Percentiles rank a stretch among this genome's conserved stretches.
Conservation (phyloP, 2,329 filamentous ascomycete genomes). For the Exserohilum rostratum region DNA sequence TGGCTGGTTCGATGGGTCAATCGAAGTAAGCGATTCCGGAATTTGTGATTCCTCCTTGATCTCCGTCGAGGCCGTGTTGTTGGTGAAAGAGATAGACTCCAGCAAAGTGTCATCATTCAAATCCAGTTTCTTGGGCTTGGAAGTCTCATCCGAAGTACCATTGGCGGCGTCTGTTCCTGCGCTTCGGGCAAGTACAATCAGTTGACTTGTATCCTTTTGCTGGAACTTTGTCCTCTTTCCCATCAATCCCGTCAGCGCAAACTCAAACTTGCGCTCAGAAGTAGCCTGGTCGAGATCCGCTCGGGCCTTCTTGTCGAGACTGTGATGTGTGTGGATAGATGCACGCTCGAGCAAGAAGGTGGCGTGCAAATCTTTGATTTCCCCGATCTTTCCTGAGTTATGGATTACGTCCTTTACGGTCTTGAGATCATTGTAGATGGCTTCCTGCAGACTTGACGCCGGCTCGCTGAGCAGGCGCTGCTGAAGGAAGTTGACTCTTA, state of each 20-base stretch:
- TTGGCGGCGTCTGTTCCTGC: conserved; percentile 39
- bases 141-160: conserved; percentile 26
- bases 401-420: conserved; percentile 57
- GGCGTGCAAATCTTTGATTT: conserved; percentile 50
- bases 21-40: conserved; percentile 64
- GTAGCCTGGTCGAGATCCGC: conserved; percentile 73
- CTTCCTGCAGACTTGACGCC: conserved; percentile 64
- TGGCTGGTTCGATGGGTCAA: conserved; percentile 82
- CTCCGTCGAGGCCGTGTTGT: conserved; percentile 54
- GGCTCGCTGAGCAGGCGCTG: conserved; percentile 70
- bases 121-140: conserved; percentile 70
- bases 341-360: conserved; percentile 82
- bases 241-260: conserved; percentile 81
- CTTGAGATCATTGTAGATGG: conserved; percentile 65
- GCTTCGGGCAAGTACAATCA: conserved; percentile 89
- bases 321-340: conserved; percentile 82
- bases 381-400: conserved; percentile 24
- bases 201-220: conserved; percentile 79
- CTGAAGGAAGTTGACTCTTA: conserved; percentile 77
- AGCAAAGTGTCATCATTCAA: conserved; percentile 93
- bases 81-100: conserved; percentile 81
- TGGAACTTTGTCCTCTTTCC: conserved; percentile 86
- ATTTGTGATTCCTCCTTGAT: conserved; percentile 59
- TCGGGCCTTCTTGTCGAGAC: conserved; percentile 76
- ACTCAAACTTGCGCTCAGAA: conserved; percentile 72